Base-by-base conservation (phyloP, 2,329 filamentous ascomycete species). In the Tricladium varicosporioides region DNA sequence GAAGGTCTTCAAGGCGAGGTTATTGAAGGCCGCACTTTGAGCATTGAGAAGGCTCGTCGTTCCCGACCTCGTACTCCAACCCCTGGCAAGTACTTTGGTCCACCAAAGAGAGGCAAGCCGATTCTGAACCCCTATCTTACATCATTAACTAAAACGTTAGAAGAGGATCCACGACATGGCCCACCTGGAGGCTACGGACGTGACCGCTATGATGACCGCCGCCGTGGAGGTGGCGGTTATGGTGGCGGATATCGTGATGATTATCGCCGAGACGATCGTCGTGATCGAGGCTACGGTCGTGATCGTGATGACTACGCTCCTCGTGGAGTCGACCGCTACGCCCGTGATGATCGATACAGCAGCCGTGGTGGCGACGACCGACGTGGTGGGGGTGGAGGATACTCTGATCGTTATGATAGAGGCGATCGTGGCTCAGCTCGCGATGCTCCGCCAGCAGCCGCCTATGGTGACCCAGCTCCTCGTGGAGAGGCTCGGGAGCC, bases 11-110 rank as follows among this genome's bases (percentile, higher is more conserved):
- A 97, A 75, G 93, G 93, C 71, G 93, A 97, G 75, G 85, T 91
- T 66, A 92, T 97, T 64, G 93, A 99, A 72, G 94, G 94, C 60
- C 89, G 94, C 68, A 97, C 92, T 60, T 78, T 99, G 69, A 97
- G 92, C 82, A 97, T 99, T 65, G 94, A 99, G 81, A 99, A 97
- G 83, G 94, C 94, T 70, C 92, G 94, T 70, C 92, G 94, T 75
- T 90, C 91, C 72, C 89, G 92, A 65, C 94, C 94, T 68, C 90
- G 94, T 71, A 97, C 93, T 57, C 94, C 94, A 36, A 99, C 94
- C 56, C 94, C 94, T 49, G 94, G 94, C 78, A 97, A 97, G 80
- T 99, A 99, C 83, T 97, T 97, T 72, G 94, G 94, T 52, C 94
- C 94, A 61, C 94, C 94, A 63, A 99, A 99, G 86, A 85, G 94